These are phyloP conservation scores for Podaxis sp. DNA, from an alignment of 768 basidiomycete species.

Conservation along the genomic window DNA sequence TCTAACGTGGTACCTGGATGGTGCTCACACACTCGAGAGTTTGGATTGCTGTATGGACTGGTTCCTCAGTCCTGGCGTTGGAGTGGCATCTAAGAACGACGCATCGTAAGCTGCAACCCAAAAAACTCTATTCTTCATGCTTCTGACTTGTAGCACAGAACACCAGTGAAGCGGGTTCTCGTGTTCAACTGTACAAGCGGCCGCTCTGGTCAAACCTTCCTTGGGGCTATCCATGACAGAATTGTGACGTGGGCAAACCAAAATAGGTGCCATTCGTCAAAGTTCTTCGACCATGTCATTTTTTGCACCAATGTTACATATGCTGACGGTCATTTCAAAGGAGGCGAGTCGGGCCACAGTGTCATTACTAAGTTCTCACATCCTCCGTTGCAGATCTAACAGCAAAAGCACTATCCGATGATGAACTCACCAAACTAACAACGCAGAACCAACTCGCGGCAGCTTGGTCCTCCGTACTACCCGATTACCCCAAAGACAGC, in stretches of 20 bases:
- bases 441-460: slow-evolving; percentile 74
- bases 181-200: slow-evolving; percentile 97
- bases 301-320: slow-evolving; percentile 99
- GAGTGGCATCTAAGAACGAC: slow-evolving; percentile 31
- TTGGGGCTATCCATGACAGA: slow-evolving; percentile 55
- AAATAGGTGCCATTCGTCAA: slow-evolving; percentile 32
- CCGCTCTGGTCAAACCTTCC: slow-evolving; percentile 73
- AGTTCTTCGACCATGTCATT: slow-evolving; percentile 81
- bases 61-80: slow-evolving; percentile 68
- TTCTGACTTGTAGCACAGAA: slow-evolving; percentile 12
- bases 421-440: slow-evolving; percentile 63
- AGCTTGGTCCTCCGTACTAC: slow-evolving; percentile 68
- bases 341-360: slow-evolving; percentile 48
- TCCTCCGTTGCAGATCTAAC: slow-evolving; percentile 64
- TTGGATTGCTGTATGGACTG: slow-evolving; percentile 84
- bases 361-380: neutral
- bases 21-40: slow-evolving; percentile 93
- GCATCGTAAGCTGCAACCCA: neutral
- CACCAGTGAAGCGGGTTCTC: slow-evolving; percentile 51
- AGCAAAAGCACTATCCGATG: slow-evolving; percentile 58
- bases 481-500: slow-evolving; percentile 54
- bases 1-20: slow-evolving; percentile 89
- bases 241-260: slow-evolving; percentile 41
- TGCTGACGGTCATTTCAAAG: slow-evolving; percentile 83
- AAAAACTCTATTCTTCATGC: slow-evolving; percentile 6